Base-by-base conservation (phyloP, 495 filamentous ascomycete species). In the Aspergillus taichungensis region DNA sequence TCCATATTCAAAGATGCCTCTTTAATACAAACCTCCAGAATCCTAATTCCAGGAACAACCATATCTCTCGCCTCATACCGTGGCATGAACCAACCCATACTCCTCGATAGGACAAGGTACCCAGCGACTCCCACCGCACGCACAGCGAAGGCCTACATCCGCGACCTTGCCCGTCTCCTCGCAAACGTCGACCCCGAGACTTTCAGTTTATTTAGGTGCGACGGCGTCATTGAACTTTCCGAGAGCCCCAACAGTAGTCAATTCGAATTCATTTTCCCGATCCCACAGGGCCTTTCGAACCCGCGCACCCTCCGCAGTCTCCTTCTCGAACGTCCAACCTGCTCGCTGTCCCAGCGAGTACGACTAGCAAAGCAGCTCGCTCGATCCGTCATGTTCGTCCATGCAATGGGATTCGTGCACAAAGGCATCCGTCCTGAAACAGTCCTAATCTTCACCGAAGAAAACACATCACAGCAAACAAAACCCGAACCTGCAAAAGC, bases 191-290 rank as follows among this genome's bases (percentile, higher is more conserved):
- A 72, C 24, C 62, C 74, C 1, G 24, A 55, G 3, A 63, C 60
- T 5, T 77, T 76, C 42, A 70, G 74, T 12, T 61, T 77, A 13
- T 57, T 77, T 8, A 45, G 51, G 13, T 76, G 74, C 50, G 55
- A 59, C 33, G 73, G 73, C 18, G 54, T 57, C 9, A 30, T 55
- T 1, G 43, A 44, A 30, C 13, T 37, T 3, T 9, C 10, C 8
- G 37, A 27, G 5, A 27, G 18, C 3, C 12, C 24, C 11, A 28
- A 40, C 14, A n/a, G 7, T 1, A 40, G 12, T 11, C 37, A 30
- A 11, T 55, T 46, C 37, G 29, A 44, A 38, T 53, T 58, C 13
- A 30, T 58, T 27, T 53, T 58, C 34, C 27, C 34, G 11, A 28
- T 52, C 8, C 54, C 53, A 7, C 8, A 35, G 30, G 43, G 41